Evolutionary conservation across 208 protist species (phyloP).

Genomic region (Polymyxa betae): DNA sequence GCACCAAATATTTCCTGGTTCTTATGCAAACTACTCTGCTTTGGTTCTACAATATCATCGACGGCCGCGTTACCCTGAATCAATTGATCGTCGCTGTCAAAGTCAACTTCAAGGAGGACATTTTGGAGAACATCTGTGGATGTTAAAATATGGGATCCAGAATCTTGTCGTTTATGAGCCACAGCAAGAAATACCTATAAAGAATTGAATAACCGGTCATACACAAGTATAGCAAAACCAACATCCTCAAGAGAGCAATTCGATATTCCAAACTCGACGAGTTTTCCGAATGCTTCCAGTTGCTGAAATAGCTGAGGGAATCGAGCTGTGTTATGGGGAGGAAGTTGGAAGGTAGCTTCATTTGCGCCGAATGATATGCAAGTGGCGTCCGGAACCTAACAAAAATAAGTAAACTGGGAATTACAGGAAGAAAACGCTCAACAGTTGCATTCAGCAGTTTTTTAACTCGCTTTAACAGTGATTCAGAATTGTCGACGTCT

Average conservation of each 20-base stretch:
- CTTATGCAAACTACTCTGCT: background rate
- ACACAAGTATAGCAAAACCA: background rate
- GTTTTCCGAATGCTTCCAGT: constrained; percentile 19
- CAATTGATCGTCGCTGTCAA: background rate
- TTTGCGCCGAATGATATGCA: background rate
- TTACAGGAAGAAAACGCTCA: background rate
- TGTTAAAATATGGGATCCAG: background rate
- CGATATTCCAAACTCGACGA: constrained; percentile 49
- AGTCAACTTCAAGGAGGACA: background rate
- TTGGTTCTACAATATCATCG: background rate
- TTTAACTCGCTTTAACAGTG: background rate
- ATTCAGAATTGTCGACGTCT: background rate
- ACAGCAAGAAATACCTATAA: constrained; percentile 4
- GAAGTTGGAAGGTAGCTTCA: background rate
- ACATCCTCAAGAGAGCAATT: constrained; percentile 62
- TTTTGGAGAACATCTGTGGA: background rate
- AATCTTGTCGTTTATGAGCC: background rate
- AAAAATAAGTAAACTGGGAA: background rate
- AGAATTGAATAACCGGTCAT: background rate
- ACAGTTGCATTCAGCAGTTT: background rate
- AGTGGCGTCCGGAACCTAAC: background rate
- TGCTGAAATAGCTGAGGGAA: constrained; percentile 40
- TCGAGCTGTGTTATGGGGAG: background rate
- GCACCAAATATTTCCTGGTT: background rate
- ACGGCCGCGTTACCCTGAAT: background rate